These are phyloP conservation scores for Alternaria consortialis DNA, from an alignment of 2,329 filamentous ascomycete species.

Conservation along the genomic window DNA sequence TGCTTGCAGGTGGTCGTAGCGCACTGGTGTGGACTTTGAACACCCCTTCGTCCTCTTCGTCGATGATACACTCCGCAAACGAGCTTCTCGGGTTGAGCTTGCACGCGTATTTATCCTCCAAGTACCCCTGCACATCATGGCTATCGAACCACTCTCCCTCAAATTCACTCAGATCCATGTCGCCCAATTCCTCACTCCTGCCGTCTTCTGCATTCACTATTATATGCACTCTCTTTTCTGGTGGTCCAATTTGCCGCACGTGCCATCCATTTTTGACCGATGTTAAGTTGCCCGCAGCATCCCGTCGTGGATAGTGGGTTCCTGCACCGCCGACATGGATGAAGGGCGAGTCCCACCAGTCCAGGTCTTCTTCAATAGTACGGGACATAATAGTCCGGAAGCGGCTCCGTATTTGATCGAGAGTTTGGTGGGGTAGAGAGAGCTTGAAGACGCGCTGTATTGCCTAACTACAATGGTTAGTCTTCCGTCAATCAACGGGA, in stretches of 20 bases:
- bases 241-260: slow-evolving; percentile 45
- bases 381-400: slow-evolving; percentile 54
- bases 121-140: slow-evolving; percentile 78
- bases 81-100: slow-evolving; percentile 68
- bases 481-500: neutral
- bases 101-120: slow-evolving; percentile 68
- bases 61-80: slow-evolving; percentile 61
- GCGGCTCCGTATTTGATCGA: slow-evolving; percentile 51
- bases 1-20: neutral
- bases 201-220: slow-evolving; percentile 25
- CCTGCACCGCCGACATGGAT: slow-evolving; percentile 73
- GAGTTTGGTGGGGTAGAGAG: slow-evolving; percentile 66
- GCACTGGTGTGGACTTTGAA: neutral
- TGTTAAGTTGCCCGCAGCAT: slow-evolving; percentile 48
- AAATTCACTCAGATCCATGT: slow-evolving; percentile 67
- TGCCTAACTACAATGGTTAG: slow-evolving; percentile 13
- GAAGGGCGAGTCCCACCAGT: slow-evolving; percentile 68
- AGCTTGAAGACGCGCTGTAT: slow-evolving; percentile 71
- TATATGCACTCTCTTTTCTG: slow-evolving; percentile 39
- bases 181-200: slow-evolving; percentile 31
- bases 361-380: slow-evolving; percentile 60
- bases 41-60: slow-evolving; percentile 36
- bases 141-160: slow-evolving; percentile 80
- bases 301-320: slow-evolving; percentile 66
- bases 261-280: slow-evolving; percentile 45